These are phyloP conservation scores for Westerdykella aurantiaca DNA, from an alignment of 2,329 filamentous ascomycete species.

Conservation along the genomic window DNA sequence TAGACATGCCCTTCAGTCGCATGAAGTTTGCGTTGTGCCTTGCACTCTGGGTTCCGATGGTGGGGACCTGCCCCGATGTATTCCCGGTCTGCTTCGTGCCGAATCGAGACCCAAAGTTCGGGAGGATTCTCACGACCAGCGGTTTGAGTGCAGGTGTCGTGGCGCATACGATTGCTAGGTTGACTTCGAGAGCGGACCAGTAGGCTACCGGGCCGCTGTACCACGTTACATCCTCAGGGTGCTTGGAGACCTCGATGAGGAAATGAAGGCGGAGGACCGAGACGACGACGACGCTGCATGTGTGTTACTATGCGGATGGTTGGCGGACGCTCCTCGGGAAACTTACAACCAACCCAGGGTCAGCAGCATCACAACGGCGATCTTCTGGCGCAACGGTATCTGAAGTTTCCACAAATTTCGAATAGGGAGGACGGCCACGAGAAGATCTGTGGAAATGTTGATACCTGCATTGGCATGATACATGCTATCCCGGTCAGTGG, in stretches of 20 bases:
- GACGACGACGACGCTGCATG: conserved; percentile 21
- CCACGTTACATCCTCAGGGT: conserved; percentile 19
- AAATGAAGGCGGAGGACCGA: conserved; percentile 24
- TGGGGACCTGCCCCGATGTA: background rate
- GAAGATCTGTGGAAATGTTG: conserved; percentile 21
- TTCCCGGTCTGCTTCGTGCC: no score
- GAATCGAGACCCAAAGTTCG: conserved; percentile 1
- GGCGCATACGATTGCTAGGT: conserved; percentile 30
- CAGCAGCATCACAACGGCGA: conserved; percentile 29
- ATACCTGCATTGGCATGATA: conserved; percentile 19
- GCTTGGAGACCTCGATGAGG: conserved; percentile 9
- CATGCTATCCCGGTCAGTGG: conserved; percentile 6
- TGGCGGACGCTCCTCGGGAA: background rate
- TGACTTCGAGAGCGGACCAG: conserved; percentile 29
- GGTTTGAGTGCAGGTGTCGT: conserved; percentile 27
- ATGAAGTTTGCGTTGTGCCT: background rate
- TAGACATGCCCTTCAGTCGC: background rate
- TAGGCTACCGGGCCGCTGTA: conserved; percentile 19
- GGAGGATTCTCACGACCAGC: conserved; percentile 12
- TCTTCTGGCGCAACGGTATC: conserved; percentile 20
- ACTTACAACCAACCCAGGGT: conserved; percentile 33
- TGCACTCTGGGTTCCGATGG: background rate
- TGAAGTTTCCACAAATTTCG: conserved; percentile 20
- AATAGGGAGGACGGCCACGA: conserved; percentile 22
- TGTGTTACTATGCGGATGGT: background rate